phyloP scores from a whole-genome alignment of 2,329 filamentous ascomycete genomes.

The Epichloe bromicola region DNA sequence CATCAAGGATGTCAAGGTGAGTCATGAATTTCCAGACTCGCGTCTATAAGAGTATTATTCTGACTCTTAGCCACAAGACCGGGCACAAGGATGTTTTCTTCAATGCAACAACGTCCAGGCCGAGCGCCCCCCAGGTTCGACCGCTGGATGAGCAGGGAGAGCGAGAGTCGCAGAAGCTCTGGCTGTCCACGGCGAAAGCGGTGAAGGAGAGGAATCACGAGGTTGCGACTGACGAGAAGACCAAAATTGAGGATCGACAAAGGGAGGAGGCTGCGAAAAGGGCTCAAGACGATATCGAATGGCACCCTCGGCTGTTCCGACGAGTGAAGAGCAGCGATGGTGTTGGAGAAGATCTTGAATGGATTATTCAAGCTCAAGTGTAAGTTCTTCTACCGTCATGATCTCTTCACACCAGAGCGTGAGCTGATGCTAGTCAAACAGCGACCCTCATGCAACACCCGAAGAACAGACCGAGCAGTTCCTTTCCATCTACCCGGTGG shows the following conservation, averaged over 20 bases:
- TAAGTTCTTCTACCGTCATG: conserved; percentile 27
- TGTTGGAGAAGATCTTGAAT: conserved; percentile 82
- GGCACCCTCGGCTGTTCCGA: conserved; percentile 79
- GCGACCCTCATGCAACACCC: conserved; percentile 36
- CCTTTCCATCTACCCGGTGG: conserved; percentile 69
- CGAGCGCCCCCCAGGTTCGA: conserved; percentile 58
- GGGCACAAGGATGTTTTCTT: conserved; percentile 85
- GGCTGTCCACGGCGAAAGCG: conserved; percentile 69
- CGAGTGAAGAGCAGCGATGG: conserved; percentile 62
- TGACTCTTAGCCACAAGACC: conserved; percentile 42
- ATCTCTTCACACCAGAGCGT: background rate
- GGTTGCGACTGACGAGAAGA: conserved; percentile 85
- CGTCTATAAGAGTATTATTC: background rate
- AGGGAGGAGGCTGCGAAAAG: conserved; percentile 75
- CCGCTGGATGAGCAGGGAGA: conserved; percentile 79
- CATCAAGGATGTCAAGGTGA: conserved; percentile 68
- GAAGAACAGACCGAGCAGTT: conserved; percentile 70
- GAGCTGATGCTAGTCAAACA: conserved; percentile 11
- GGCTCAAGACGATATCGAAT: conserved; percentile 66
- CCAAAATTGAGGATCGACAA: conserved; percentile 87
- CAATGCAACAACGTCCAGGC: conserved; percentile 66
- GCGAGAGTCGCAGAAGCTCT: conserved; percentile 79
- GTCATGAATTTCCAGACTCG: conserved; percentile 12
- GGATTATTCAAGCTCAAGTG: conserved; percentile 85
- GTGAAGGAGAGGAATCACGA: conserved; percentile 79